Base-by-base conservation (phyloP, 345 rosid species). In the Salix brachista region DNA sequence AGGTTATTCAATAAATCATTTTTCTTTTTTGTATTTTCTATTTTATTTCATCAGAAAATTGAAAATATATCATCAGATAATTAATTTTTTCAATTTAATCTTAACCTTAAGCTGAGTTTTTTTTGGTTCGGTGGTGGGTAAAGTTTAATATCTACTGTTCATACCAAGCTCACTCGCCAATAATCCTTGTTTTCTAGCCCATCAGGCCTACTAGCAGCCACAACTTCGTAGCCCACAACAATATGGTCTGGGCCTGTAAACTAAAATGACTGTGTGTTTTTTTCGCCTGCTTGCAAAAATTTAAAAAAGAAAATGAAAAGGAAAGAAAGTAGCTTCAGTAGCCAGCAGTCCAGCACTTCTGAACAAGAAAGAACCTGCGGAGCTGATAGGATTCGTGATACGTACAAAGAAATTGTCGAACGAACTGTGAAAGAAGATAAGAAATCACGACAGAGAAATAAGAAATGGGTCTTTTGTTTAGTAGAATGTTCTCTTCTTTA, bases 401-500 rank as follows among this genome's bases (percentile, higher is more conserved):
- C 23, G 75, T 11, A 56, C 28, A 3, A 18, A 36, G 52, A 58
- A 72, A 36, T 39, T 58, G 28, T 21, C 42, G 17, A 12, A 21
- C 26, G 17, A 12, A 21, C n/a, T 5, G 52, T 72, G 75, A 72
- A 25, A 42, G 46, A 42, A 42, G 46, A 42, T 42, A 42, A 42
- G 46, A 42, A n/a, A 56, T 21, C 14, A 64, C 14, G 13, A 16
- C 39, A 3, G 14, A n/a, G 11, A 46, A 10, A 0, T 39, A 41
- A 5, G 77, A 79, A 78, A 91, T 91, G 97, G 97, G 97, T 65
- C 89, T 91, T 76, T 19, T 91, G 73, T 91, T 93, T 78, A 85
- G 93, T 69, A 82, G 90, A 70, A 83, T 93, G 91, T 90, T 93
- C 88, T 89, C 97, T 62, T 91, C 93, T 10, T 82, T 90, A 4